These are phyloP conservation scores for Fraxinus quadrangulata DNA, from an alignment of 257 asterid species.

Conservation along the genomic window DNA sequence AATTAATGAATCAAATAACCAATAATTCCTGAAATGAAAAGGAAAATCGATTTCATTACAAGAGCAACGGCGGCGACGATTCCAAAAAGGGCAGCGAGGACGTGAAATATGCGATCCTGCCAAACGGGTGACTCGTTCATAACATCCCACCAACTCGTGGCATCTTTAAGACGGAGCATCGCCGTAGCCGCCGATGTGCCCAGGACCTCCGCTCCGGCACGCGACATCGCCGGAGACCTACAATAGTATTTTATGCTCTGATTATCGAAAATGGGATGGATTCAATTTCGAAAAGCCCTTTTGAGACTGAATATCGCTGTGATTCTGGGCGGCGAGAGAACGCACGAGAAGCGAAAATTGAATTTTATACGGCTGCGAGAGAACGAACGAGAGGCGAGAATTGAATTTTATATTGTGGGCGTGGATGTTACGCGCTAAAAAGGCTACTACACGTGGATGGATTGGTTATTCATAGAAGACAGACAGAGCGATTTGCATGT, in stretches of 20 bases:
- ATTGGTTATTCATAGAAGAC: too few relatives aligned
- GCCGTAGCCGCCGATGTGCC: conserved; percentile 46
- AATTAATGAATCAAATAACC: neutral
- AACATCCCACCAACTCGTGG: conserved; percentile 80
- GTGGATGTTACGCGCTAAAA: too few relatives aligned
- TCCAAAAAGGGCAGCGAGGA: conserved; percentile 73
- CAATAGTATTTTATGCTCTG: conserved; percentile 15
- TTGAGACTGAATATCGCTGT: too few relatives aligned
- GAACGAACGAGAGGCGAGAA: conserved; percentile 2
- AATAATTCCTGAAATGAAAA: neutral
- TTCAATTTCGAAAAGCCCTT: neutral
- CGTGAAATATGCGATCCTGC: conserved; percentile 82
- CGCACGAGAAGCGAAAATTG: too few relatives aligned
- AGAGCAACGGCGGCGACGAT: conserved; percentile 73
- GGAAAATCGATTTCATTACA: conserved; percentile 37
- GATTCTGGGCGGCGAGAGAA: too few relatives aligned
- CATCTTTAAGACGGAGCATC: conserved; percentile 67
- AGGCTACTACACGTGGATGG: too few relatives aligned
- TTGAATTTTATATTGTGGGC: too few relatives aligned
- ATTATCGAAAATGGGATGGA: conserved; percentile 16
- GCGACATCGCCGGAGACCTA: conserved; percentile 47
- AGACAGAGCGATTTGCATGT: too few relatives aligned
- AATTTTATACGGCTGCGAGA: too few relatives aligned
- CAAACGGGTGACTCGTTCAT: conserved; percentile 61
- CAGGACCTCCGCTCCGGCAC: conserved; percentile 39